Evolutionary conservation across 495 filamentous ascomycete genomes (phyloP).

Genomic region (Podospora sp.): DNA sequence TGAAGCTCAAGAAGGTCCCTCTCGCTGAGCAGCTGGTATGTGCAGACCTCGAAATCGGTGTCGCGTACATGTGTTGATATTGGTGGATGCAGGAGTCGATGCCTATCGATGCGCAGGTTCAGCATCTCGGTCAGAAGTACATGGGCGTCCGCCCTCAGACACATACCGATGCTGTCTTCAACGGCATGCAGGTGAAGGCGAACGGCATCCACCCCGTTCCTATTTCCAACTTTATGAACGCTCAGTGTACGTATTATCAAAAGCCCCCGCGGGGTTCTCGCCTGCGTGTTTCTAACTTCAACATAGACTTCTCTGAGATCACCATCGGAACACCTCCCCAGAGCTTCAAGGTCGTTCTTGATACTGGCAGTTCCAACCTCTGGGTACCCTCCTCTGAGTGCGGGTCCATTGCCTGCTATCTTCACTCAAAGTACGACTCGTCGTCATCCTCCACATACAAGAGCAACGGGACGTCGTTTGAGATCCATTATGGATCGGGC

Average conservation of each 20-base stretch:
- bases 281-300: neutral
- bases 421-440: slow-evolving; percentile 95
- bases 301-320: slow-evolving; percentile 93
- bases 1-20: slow-evolving; percentile 96
- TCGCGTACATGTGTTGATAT: slow-evolving; percentile 20
- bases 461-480: slow-evolving; percentile 88
- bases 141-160: slow-evolving; percentile 77
- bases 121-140: slow-evolving; percentile 86
- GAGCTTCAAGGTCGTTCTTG: slow-evolving; percentile 96
- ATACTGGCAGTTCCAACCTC: slow-evolving; percentile 98
- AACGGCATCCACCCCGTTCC: slow-evolving; percentile 78
- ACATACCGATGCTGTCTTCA: slow-evolving; percentile 76
- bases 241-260: slow-evolving; percentile 75
- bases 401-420: slow-evolving; percentile 96
- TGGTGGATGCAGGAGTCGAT: slow-evolving; percentile 61
- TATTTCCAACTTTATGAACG: slow-evolving; percentile 97
- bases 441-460: slow-evolving; percentile 88
- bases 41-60: slow-evolving; percentile 22
- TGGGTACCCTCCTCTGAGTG: slow-evolving; percentile 95
- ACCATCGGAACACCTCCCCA: slow-evolving; percentile 89
- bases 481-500: slow-evolving; percentile 95
- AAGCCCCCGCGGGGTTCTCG: neutral
- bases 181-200: slow-evolving; percentile 67
- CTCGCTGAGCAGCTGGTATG: slow-evolving; percentile 88
- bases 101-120: slow-evolving; percentile 79